Conservation (phyloP, 306 rosid species). For the Malus orientalis region DNA sequence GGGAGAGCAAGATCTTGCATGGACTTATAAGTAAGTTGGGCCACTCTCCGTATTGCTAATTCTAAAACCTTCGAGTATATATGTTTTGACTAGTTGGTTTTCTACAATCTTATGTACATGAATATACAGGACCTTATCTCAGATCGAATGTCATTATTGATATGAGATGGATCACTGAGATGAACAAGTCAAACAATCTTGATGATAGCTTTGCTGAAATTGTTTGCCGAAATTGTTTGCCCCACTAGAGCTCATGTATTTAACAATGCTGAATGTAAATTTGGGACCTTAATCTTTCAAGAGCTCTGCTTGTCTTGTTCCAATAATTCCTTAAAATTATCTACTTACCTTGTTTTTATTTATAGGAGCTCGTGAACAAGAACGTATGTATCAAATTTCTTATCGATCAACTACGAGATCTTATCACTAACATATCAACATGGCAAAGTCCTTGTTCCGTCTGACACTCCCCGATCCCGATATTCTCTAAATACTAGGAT, state of each 20-base stretch:
- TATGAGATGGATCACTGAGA: no score
- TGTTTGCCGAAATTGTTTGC: not conserved
- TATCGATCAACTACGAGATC: slow-evolving; percentile 73
- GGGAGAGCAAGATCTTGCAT: no score
- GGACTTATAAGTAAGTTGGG: no score
- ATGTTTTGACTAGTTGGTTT: not conserved
- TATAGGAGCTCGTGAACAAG: slow-evolving; percentile 68
- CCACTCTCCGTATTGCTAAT: no score
- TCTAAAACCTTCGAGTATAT: no score
- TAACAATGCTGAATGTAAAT: not conserved
- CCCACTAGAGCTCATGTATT: not conserved
- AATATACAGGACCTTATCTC: not conserved
- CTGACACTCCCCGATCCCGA: not conserved
- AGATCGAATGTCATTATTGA: not conserved
- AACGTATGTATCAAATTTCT: slow-evolving; percentile 63
- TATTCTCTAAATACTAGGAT: no score
- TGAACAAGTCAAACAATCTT: no score
- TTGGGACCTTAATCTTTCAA: not conserved
- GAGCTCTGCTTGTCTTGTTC: not conserved
- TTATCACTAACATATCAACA: slow-evolving; percentile 72
- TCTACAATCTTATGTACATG: not conserved
- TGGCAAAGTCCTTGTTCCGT: slow-evolving; percentile 88
- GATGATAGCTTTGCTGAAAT: not conserved
- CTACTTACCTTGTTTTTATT: not conserved
- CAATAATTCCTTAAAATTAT: not conserved